Base-by-base conservation (phyloP, 2,329 filamentous ascomycete species). In the Exserohilum turcica region DNA sequence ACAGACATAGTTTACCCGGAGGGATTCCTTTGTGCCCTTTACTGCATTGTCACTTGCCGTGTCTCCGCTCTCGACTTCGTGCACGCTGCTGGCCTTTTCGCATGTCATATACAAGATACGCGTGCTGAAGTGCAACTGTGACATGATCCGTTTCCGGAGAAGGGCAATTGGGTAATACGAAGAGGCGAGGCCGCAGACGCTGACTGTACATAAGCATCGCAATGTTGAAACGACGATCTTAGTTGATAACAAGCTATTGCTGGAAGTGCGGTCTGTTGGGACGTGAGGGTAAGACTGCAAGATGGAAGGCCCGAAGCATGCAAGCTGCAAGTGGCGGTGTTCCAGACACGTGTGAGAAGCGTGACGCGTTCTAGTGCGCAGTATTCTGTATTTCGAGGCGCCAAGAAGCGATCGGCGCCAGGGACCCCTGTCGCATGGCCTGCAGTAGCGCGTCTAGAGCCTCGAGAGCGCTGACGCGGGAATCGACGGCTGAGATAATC, bases 321-420 rank as follows among this genome's bases (percentile, higher is more conserved):
- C 18, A n/a, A n/a, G n/a, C n/a, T n/a, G n/a, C 38, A 18, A 29
- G 15, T 9, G 21, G 13, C n/a, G 16, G 24, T 15, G 39, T 19
- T 29, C n/a, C 5, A 19, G 39, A n/a, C 27, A 18, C 3, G 2
- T 18, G 27, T 16, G 43, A 44, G 5, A 19, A n/a, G 7, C 5
- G 19, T 35, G 32, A 29, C 16, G 43, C 24, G 29, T 43, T 13
- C 40, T 21, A 24, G 21, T 24, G 21, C 4, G 21, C 7, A 7
- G 21, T 24, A 24, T 10, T 18, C n/a, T 28, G 5, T n/a, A 5
- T 42, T 42, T 42, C 16, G 6, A 13, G 9, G 28, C 7, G 45
- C 45, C 36, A 39, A 48, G 45, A 8, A 3, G 5, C 2, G 36
- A 48, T 48, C 45, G 36, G 45, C 45, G 18, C 45, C 40, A 40